A percentile compares a stretch with the other conserved stretches of the same genome.
phyloP scores from a whole-genome alignment of 805 yeast species.

The Candida silvatica region DNA sequence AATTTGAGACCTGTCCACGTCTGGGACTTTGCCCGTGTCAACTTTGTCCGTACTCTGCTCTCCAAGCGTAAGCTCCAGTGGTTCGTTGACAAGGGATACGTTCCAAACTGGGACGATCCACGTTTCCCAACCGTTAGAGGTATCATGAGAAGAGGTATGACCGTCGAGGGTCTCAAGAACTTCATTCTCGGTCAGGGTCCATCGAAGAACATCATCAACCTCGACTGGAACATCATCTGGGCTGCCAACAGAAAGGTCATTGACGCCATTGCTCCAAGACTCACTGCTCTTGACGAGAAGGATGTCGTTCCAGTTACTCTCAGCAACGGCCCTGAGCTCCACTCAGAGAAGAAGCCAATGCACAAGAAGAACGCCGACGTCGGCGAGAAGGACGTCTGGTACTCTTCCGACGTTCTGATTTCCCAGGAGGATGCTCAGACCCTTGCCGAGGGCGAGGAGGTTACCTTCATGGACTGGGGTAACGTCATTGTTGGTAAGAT shows the following conservation, averaged over 20 bases:
- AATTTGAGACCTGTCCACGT: constrained; percentile 85
- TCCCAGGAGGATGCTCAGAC: constrained; percentile 80
- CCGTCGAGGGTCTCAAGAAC: constrained; percentile 93
- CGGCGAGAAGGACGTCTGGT: constrained; percentile 75
- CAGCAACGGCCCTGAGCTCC: constrained; percentile 60
- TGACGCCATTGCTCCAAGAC: constrained; percentile 96
- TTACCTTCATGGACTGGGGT: constrained; percentile 99
- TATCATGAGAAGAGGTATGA: constrained; percentile 99
- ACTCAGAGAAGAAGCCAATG: constrained; percentile 70
- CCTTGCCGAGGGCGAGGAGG: constrained; percentile 74
- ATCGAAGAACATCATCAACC: constrained; percentile 89
- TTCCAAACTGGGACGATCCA: constrained; percentile 97
- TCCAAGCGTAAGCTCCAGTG: constrained; percentile 98
- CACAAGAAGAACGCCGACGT: constrained; percentile 93
- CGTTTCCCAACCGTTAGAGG: constrained; percentile 99
- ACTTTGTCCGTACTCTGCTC: constrained; percentile 89
- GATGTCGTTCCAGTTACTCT: constrained; percentile 66
- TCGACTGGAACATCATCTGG: constrained; percentile 98
- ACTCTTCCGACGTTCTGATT: constrained; percentile 52
- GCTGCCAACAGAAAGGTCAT: constrained; percentile 94
- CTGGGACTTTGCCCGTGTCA: constrained; percentile 98
- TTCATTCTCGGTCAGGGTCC: constrained; percentile 96
- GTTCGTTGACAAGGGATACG: constrained; percentile 91
- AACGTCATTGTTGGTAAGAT: constrained; percentile 74
- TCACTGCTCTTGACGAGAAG: constrained; percentile 62